Base-by-base conservation (phyloP, 768 basidiomycete genomes). In the Suillus subalutaceus region DNA sequence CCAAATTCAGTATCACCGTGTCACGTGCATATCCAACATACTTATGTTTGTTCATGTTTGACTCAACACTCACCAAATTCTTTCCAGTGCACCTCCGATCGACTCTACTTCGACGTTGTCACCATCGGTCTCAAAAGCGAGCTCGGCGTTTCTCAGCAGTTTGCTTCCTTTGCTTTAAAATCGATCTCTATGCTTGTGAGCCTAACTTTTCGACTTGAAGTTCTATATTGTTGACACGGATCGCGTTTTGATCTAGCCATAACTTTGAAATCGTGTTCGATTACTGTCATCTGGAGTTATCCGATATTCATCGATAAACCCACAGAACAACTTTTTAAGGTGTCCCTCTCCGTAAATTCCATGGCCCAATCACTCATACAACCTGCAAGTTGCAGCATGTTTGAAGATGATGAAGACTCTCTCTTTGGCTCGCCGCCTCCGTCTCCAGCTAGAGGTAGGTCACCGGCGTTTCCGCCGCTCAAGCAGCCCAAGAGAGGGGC, bases 401-500 rank as follows among this genome's bases (percentile, higher is more conserved):
- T 76, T 66, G 78, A 79, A 52, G 85, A 83, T 65, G 87, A 90
- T 68, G 79, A 82, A 70, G 88, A 88, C 72, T 94, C 92, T 35
- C 90, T 94, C 72, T 94, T 94, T 77, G 92, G 92, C 65, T 86
- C 84, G 50, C 91, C 92, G 20, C 91, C 92, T 70, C 88, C 91
- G 64, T 84, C 90, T 40, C 88, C 90, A 69, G 73, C 79, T 75
- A 81, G 80, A 89, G 90, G 89, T 89, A 92, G 90, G 89, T 89
- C 88, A 80, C 85, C 86, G 75, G 88, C 88, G 62, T 81, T 90
- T 58, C 87, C 89, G n/a, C n/a, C 72, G 71, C 73, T 66, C 72
- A 69, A 66, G 70, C 67, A 67, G 62, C 61, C 37, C 37, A 57
- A 35, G 66, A 64, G 66, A 72, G 71, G 77, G 59, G 64, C 59